A percentile compares a stretch with the other conserved stretches of the same genome.
phyloP scores from a whole-genome alignment of 192 early-diverging fungal genomes.

The Geranomyces michiganensis region DNA sequence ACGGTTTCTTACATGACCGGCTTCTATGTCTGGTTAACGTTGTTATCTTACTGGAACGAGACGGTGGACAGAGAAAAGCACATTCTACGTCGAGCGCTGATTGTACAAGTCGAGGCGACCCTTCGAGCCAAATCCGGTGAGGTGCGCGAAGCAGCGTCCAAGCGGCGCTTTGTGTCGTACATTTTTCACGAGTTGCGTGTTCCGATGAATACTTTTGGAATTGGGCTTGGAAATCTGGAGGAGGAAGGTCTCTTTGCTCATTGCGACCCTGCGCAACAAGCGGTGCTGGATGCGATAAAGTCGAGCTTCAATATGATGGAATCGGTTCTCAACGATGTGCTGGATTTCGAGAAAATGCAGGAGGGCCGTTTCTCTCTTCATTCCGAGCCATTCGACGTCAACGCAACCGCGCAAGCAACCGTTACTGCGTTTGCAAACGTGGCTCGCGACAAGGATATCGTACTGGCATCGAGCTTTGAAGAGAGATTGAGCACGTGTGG shows the following conservation, averaged over 20 bases:
- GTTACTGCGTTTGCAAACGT: constrained; percentile 12
- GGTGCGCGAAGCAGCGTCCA: neutral
- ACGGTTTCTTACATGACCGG: constrained; percentile 9
- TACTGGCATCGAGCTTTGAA: constrained; percentile 1
- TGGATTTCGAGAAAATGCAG: constrained; percentile 27
- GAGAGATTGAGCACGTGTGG: neutral
- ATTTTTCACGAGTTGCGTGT: constrained; percentile 25
- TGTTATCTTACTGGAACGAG: constrained; percentile 32
- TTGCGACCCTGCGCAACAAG: neutral
- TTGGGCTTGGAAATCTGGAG: neutral
- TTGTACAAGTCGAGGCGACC: constrained; percentile 6
- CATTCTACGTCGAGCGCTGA: constrained; percentile 3
- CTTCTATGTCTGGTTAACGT: constrained; percentile 22
- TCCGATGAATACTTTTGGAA: constrained; percentile 9
- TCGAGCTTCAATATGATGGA: constrained; percentile 5
- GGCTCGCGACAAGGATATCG: constrained; percentile 23
- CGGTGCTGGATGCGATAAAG: neutral
- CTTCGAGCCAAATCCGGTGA: constrained; percentile 10
- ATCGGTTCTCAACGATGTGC: constrained; percentile 18
- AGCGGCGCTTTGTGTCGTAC: constrained; percentile 13
- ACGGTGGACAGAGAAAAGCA: constrained; percentile 17
- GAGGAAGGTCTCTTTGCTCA: neutral
- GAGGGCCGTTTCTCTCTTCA: constrained; percentile 30
- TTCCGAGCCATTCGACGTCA: constrained; percentile 24
- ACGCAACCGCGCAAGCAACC: constrained; percentile 9